phyloP scores from a whole-genome alignment of 2,329 filamentous ascomycete species.

The Tolypocladium nubicola region DNA sequence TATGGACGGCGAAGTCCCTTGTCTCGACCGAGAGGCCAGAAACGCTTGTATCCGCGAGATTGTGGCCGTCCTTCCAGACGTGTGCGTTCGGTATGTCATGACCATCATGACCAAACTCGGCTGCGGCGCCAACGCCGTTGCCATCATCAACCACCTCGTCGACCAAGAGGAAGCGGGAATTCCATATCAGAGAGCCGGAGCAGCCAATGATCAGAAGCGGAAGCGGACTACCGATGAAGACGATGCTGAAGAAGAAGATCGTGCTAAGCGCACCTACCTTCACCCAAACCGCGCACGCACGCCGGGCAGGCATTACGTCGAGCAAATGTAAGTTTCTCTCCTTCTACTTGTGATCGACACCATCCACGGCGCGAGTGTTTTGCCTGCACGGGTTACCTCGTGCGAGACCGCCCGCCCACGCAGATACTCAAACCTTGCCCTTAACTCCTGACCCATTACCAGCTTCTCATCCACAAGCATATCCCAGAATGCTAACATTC shows the following conservation, averaged over 20 bases:
- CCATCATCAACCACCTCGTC: conserved; percentile 26
- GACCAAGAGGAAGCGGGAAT: conserved; percentile 26
- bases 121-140: conserved; percentile 17
- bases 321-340: background rate
- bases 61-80: conserved; percentile 30
- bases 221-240: conserved; percentile 21
- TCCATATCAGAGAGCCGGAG: conserved; percentile 22
- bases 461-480: background rate
- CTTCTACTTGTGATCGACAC: background rate
- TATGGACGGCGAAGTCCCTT: background rate
- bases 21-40: background rate
- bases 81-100: conserved; percentile 28
- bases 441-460: background rate
- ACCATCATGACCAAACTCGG: conserved; percentile 12
- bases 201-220: conserved; percentile 23
- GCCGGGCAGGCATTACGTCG: background rate
- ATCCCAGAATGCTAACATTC: background rate
- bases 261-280: background rate
- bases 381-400: background rate
- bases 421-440: background rate
- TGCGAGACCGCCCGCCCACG: background rate
- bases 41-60: conserved; percentile 9
- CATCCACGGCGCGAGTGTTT: background rate
- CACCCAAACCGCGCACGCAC: background rate
- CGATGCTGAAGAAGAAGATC: background rate